Evolutionary conservation across 1,139 yeast genomes (phyloP).

Genomic region (Diutina catenulata): DNA sequence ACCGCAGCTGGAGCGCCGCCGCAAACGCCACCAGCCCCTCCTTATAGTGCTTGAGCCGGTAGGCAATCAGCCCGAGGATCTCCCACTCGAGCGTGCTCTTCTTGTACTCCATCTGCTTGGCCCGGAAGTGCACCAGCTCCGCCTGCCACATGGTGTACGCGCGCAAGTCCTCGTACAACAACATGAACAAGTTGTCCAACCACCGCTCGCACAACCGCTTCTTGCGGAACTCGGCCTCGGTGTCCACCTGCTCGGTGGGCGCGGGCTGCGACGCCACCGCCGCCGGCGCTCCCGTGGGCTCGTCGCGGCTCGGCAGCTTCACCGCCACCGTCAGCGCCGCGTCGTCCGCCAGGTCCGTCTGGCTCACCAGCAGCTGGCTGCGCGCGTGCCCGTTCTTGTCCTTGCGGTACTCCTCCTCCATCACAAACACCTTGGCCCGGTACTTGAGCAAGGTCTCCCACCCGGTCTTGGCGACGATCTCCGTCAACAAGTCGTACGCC

Average conservation of each 20-base stretch:
- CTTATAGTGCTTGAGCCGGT: conserved; percentile 64
- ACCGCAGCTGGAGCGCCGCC: conserved; percentile 63
- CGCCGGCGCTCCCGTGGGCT: neutral
- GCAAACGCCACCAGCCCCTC: conserved; percentile 81
- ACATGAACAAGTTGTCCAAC: conserved; percentile 82
- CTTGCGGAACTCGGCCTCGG: conserved; percentile 34
- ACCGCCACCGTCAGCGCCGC: conserved; percentile 26
- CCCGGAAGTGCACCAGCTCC: conserved; percentile 51
- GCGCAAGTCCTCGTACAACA: conserved; percentile 78
- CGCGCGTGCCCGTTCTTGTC: conserved; percentile 17
- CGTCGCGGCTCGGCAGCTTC: conserved; percentile 24
- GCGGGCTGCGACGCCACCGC: no score
- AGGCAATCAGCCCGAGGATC: conserved; percentile 71
- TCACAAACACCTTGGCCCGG: conserved; percentile 80
- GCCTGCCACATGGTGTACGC: conserved; percentile 90
- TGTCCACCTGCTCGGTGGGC: conserved; percentile 4
- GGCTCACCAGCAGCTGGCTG: conserved; percentile 9
- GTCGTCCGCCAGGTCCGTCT: conserved; percentile 10
- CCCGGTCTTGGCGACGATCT: conserved; percentile 59
- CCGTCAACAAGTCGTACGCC: conserved; percentile 73
- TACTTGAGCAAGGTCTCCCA: conserved; percentile 80
- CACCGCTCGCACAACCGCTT: conserved; percentile 91
- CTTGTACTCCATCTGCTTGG: conserved; percentile 61
- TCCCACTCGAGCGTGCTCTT: conserved; percentile 93
- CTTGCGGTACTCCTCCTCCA: conserved; percentile 81